A percentile compares a stretch with the other conserved stretches of the same genome.
Evolutionary conservation across 106 monocot genomes (phyloP).

Genomic region (Dactylorhiza incarnata): DNA sequence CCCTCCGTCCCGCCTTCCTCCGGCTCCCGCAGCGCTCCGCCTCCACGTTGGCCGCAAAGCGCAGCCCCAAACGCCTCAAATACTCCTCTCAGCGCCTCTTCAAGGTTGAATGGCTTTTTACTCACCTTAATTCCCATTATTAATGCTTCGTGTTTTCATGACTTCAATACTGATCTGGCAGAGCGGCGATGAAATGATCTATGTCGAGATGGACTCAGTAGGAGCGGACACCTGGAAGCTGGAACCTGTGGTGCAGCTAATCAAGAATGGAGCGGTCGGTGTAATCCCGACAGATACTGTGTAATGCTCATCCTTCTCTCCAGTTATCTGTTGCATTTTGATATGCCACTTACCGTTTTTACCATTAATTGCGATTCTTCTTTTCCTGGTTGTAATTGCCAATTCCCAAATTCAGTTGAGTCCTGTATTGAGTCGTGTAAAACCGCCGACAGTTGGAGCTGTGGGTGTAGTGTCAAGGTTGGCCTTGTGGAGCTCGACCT

Average conservation of each 20-base stretch:
- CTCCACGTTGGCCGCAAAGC: constrained; percentile 35
- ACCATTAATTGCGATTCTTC: no score
- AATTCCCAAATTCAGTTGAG: no score
- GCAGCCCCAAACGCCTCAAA: constrained; percentile 83
- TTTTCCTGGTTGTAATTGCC: no score
- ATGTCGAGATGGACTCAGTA: constrained; percentile 68
- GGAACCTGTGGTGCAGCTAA: constrained; percentile 65
- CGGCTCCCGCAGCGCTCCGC: constrained; percentile 4
- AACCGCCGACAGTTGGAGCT: no score
- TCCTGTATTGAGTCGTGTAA: no score
- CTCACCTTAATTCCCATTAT: background rate
- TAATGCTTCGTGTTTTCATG: background rate
- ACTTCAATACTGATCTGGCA: background rate
- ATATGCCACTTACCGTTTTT: no score
- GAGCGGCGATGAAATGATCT: constrained; percentile 61
- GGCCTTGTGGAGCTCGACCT: no score
- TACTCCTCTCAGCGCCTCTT: constrained; percentile 59
- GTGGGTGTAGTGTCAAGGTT: no score
- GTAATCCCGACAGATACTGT: constrained; percentile 97
- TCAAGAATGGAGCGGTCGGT: constrained; percentile 77
- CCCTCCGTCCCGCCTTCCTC: constrained; percentile 1
- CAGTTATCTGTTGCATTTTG: background rate
- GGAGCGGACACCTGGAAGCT: constrained; percentile 78
- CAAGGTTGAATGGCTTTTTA: constrained; percentile 33
- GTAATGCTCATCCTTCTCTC: constrained; percentile 23